A percentile compares a stretch with the other conserved stretches of the same genome.
These are phyloP conservation scores for Chaetomium sp. DNA, from an alignment of 2,329 filamentous ascomycete species.

Conservation along the genomic window DNA sequence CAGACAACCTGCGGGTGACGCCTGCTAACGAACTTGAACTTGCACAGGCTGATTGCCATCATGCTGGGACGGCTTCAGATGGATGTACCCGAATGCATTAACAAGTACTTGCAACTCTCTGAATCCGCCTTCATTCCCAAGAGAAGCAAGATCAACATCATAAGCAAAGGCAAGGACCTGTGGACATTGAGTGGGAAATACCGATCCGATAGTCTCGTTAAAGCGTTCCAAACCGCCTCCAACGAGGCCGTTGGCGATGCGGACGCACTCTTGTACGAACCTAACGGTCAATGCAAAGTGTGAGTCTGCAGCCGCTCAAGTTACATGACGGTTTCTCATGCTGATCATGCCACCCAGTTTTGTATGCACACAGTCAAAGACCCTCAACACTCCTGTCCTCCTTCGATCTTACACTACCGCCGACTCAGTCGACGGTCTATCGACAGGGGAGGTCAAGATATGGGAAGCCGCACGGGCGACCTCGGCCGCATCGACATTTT, in stretches of 20 bases:
- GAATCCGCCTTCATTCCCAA: not conserved
- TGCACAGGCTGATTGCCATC: not conserved
- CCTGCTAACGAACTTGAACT: not conserved
- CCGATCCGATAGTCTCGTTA: not conserved
- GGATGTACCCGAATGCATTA: not conserved
- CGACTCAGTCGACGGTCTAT: not conserved
- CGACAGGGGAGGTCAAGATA: not conserved
- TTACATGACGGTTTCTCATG: too few species aligned
- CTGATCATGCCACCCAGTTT: not conserved
- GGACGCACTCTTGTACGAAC: not conserved
- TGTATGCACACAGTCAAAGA: not conserved
- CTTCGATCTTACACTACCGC: not conserved
- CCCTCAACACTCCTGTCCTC: not conserved
- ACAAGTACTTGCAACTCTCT: not conserved
- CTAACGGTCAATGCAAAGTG: not conserved
- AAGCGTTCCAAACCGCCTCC: not conserved
- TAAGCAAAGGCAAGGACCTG: not conserved
- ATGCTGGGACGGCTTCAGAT: not conserved
- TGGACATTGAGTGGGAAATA: not conserved
- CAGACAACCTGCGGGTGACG: not conserved
- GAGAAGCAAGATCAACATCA: not conserved
- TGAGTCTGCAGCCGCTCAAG: not conserved
- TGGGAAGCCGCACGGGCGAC: not conserved
- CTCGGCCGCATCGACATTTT: not conserved
- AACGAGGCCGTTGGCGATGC: not conserved